Percentiles rank a stretch among this genome's conserved stretches.
These are phyloP conservation scores for Coix lacrymajobi DNA, from an alignment of 176 grass and related monocot species.

Conservation along the genomic window DNA sequence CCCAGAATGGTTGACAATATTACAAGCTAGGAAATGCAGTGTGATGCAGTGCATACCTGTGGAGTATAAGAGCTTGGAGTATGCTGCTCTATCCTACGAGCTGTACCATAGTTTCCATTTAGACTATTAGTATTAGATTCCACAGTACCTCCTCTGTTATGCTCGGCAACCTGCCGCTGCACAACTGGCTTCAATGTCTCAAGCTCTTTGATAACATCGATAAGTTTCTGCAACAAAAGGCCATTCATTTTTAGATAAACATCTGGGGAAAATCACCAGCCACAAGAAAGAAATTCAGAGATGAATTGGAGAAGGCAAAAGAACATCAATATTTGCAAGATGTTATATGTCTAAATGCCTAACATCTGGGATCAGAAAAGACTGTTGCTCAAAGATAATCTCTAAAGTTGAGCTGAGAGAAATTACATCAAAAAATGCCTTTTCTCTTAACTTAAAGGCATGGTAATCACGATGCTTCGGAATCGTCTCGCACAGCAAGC, in stretches of 20 bases:
- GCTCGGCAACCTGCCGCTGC: slow-evolving; percentile 50
- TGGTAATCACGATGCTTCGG: slow-evolving; percentile 78
- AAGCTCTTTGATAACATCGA: slow-evolving; percentile 78
- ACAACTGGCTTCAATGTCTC: slow-evolving; percentile 91
- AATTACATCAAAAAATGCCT: slow-evolving; percentile 48
- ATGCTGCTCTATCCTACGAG: slow-evolving; percentile 32
- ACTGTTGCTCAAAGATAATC: neutral
- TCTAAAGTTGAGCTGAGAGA: slow-evolving; percentile 15
- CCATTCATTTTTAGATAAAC: slow-evolving; percentile 1
- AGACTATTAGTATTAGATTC: slow-evolving; percentile 40
- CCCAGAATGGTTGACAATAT: slow-evolving; percentile 9
- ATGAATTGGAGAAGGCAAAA: neutral
- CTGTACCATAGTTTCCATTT: slow-evolving; percentile 35
- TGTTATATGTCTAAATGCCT: neutral
- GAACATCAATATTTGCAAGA: neutral
- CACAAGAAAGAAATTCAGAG: neutral
- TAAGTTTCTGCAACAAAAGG: slow-evolving; percentile 68
- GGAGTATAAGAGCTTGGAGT: slow-evolving; percentile 35
- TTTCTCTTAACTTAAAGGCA: slow-evolving; percentile 48
- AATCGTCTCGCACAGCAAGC: slow-evolving; percentile 94
- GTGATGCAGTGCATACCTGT: slow-evolving; percentile 46
- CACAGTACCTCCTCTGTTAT: slow-evolving; percentile 47
- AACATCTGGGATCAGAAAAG: neutral
- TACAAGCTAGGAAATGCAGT: slow-evolving; percentile 18
- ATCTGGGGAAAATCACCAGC: neutral